Evolutionary conservation across 441 rosid species (phyloP), one percentile per base, ranked within the genome.

Genomic region (Brassica balearica): DNA sequence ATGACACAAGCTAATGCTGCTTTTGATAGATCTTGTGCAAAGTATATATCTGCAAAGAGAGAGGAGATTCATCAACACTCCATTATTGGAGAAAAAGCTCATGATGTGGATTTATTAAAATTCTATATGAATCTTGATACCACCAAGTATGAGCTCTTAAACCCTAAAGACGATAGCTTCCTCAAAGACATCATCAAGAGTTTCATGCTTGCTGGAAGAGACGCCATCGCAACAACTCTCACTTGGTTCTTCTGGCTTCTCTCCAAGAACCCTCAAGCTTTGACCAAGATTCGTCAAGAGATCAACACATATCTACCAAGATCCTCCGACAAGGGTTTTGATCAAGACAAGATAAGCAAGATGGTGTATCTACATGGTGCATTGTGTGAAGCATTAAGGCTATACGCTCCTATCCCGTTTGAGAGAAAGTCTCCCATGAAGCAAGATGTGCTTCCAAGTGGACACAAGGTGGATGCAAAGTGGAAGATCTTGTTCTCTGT

Each of bases 221-320:
- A 88, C 75, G 81, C 87, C 2, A 78, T 74, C 0, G 78, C 85
- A 65, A 71, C 87, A 15, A 81, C 84, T 65, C 84, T 84, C 61
- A 81, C 85, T 72, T 84, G 85, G 88, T 76, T 86, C 79, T 73
- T 76, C 20, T 86, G 84, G 77, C 75, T 79, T 23, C 14, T 88
- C 46, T 75, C 85, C 5, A 80, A 63, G 59, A 82, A 88, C 69
- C 86, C 86, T 4, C 7, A 72, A 17, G 85, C 78, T 2, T 71
- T 83, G 82, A 43, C 58, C 46, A 86, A 76, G 71, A 84, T 88
- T 65, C 80, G 83, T 11, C 72, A 79, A 69, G 91, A 88, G 74
- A 78, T 86, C 2, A 8, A 64, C 22, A 62, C 65, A 2, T 43
- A 41, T 32, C 63, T 68, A 8, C 73, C 77, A 14, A 15, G 25